Evolutionary conservation across 345 rosid genomes (phyloP).

Genomic region (Syzygium aromaticum): DNA sequence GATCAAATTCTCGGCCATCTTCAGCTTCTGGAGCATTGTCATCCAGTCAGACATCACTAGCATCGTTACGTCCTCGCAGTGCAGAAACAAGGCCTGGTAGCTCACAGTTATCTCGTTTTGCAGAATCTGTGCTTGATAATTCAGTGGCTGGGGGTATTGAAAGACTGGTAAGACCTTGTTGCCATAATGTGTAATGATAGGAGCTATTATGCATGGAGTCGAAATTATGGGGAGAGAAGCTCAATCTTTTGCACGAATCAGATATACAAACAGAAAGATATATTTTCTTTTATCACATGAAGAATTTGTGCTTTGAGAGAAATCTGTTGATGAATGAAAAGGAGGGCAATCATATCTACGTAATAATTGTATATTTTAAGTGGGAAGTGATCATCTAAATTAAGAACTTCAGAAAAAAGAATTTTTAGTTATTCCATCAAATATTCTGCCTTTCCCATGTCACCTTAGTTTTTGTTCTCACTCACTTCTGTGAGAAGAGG

Average conservation of each 20-base stretch:
- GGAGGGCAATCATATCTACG: not conserved
- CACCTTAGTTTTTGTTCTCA: not conserved
- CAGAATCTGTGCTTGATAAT: constrained; percentile 65
- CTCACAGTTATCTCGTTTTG: constrained; percentile 97
- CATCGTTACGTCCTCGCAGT: constrained; percentile 83
- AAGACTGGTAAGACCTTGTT: constrained; percentile 47
- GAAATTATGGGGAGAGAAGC: not conserved
- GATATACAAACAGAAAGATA: not conserved
- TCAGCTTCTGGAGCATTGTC: constrained; percentile 86
- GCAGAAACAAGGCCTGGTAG: constrained; percentile 99
- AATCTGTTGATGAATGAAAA: not conserved
- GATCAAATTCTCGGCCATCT: constrained; percentile 84
- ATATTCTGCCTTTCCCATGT: not conserved
- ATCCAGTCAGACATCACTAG: constrained; percentile 57
- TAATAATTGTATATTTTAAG: not conserved
- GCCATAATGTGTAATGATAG: not conserved
- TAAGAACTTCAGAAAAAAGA: not conserved
- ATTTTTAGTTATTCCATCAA: not conserved
- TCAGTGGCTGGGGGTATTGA: constrained; percentile 47
- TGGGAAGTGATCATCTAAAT: not conserved
- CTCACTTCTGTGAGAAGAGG: not conserved
- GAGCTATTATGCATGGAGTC: not conserved
- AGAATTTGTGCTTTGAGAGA: not conserved
- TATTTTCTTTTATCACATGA: not conserved
- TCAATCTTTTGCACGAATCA: not conserved